These are phyloP conservation scores for Trichoderma sp. DNA, from an alignment of 2,329 filamentous ascomycete genomes.

Conservation along the genomic window DNA sequence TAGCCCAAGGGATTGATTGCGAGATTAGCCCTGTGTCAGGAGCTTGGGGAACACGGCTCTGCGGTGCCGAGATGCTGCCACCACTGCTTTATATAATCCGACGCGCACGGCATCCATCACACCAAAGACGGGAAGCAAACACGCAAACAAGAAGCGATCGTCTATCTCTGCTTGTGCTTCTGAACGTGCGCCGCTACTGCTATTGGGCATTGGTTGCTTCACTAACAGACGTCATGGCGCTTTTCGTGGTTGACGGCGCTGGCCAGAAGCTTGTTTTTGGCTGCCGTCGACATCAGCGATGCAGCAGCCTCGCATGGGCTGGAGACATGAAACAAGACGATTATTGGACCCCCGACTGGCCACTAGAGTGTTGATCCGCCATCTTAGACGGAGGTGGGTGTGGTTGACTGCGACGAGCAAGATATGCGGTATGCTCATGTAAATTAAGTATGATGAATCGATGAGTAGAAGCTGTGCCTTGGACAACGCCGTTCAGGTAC, in stretches of 20 bases:
- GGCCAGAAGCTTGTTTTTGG: conserved; percentile 26
- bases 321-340: conserved; percentile 18
- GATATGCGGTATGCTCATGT: not conserved
- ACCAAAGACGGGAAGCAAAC: conserved; percentile 6
- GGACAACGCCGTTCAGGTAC: not conserved
- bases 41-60: not conserved
- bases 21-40: conserved; percentile 17
- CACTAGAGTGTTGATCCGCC: conserved; percentile 24
- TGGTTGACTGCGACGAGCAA: not conserved
- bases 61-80: not conserved
- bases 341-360: conserved; percentile 11
- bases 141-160: conserved; percentile 5
- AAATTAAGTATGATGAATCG: not conserved
- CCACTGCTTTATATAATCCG: not conserved
- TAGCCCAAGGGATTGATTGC: conserved; percentile 4
- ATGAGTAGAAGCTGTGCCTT: not conserved
- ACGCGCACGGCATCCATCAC: not conserved
- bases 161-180: not conserved
- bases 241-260: not conserved
- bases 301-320: conserved; percentile 11
- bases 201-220: not conserved
- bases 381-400: conserved; percentile 16
- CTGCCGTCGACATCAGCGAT: conserved; percentile 23
- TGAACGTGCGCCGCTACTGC: not conserved
- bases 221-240: conserved; percentile 20